Evolutionary conservation across 2,329 filamentous ascomycete genomes (phyloP).

Genomic region (Periconia sp.): DNA sequence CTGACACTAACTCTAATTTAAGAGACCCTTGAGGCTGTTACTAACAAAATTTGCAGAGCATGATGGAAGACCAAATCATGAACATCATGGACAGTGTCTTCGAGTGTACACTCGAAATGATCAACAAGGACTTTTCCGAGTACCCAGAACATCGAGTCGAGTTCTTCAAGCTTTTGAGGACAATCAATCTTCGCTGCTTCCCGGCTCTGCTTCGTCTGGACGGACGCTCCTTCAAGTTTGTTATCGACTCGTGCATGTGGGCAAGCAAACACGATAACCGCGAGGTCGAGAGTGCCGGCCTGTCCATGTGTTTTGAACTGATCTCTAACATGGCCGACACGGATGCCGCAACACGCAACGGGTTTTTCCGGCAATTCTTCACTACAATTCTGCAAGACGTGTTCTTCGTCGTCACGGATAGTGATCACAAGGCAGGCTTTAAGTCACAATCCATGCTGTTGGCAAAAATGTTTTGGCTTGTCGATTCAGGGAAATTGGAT

Average conservation of each 20-base stretch:
- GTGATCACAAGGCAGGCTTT: constrained; percentile 98
- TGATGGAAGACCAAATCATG: constrained; percentile 98
- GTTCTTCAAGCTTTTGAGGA: constrained; percentile 95
- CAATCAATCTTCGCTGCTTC: constrained; percentile 98
- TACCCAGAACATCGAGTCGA: constrained; percentile 99
- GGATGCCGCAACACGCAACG: constrained; percentile 80
- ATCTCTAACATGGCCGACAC: constrained; percentile 97
- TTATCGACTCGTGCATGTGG: constrained; percentile 99
- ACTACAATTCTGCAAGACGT: constrained; percentile 94
- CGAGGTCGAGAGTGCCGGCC: constrained; percentile 91
- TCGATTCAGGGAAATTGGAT: constrained; percentile 86
- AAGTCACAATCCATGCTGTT: constrained; percentile 95
- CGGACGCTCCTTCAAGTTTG: constrained; percentile 96
- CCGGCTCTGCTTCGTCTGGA: constrained; percentile 91
- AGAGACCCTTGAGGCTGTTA: constrained; percentile 6
- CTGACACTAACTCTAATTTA: constrained; percentile 47
- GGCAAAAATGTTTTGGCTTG: constrained; percentile 93
- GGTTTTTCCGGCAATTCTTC: constrained; percentile 98
- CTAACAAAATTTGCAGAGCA: constrained; percentile 57
- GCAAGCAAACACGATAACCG: constrained; percentile 99
- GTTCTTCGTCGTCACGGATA: constrained; percentile 96
- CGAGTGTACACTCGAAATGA: constrained; percentile 98
- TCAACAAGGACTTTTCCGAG: constrained; percentile 99
- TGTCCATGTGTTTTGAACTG: constrained; percentile 97
- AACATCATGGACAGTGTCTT: constrained; percentile 98